Evolutionary conservation across 2,329 filamentous ascomycete genomes (phyloP), one percentile per base, ranked within the genome.

Genomic region (Esteya vermicola): DNA sequence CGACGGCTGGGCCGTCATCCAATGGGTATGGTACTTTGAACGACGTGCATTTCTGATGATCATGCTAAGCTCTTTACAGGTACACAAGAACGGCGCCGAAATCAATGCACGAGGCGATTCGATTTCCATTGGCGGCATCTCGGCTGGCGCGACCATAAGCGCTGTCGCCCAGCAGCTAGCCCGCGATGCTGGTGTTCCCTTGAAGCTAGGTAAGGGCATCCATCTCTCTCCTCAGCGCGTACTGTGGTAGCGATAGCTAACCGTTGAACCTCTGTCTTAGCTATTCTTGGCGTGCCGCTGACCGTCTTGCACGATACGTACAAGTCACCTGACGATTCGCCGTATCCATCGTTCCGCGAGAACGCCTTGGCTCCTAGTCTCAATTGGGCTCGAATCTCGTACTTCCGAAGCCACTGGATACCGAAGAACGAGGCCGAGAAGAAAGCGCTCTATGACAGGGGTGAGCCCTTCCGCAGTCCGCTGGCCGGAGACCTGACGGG

Each of bases 401-500:
- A 25, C 57, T 66, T 66, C 44, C 53, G 56, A 39, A 16, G 10
- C 20, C 16, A 23, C 5, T 35, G 20, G 9, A 6, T 16, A 6
- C 28, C 28, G 28, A 9, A 31, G 14, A 16, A 9, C 6, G 28
- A 10, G 6, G 21, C 20, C 9, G 37, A 32, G 6, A 20, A 39
- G 32, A 9, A 6, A 9, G 32, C 3, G 13, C 25, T 30, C 13
- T 33, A 32, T 13, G 25, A 23, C 21, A 33, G 21, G 26, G 12
- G 62, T 57, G 25, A 26, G 25, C 8, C 48, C 42, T 53, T 5
- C 62, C 58, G 4, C 60, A 64, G 56, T 52, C 48, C 26, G 9
- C 28, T 31, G 28, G 62, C 63, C 5, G 61, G 62, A 6, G 64
- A 66, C 49, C 65, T 62, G 60, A 52, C 42, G 9, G 56, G 62